Base-by-base conservation (phyloP, 2,329 filamentous ascomycete species). In the Cercospora sp. region DNA sequence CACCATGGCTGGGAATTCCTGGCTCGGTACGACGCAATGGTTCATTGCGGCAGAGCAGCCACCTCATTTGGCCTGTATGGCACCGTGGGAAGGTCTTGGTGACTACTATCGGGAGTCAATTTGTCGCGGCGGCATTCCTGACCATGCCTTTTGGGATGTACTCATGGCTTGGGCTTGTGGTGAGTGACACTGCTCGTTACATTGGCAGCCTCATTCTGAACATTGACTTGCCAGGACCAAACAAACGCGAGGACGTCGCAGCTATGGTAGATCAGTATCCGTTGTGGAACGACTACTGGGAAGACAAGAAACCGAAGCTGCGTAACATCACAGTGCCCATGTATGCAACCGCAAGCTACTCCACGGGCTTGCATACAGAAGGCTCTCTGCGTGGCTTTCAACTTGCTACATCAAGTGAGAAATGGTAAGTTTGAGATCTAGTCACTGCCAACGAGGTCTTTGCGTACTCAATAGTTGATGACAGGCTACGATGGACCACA, bases 61-160 rank as follows among this genome's bases (percentile, higher is more conserved):
- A 7, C 82, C 81, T 0, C 77, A 75, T 5, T 73, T 83, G 12
- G 78, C 76, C n/a, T 76, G 77, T 0, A 81, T 84, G 58, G 81
- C 80, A 1, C 84, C 75, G 48, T 81, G 80, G 81, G 83, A 85
- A 70, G 82, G 79, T 12, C 77, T 73, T 18, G 77, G 77, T 0
- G 83, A 84, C 67, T 66, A 82, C 1, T 83, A 81, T 66, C 78
- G 82, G 0, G 67, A 73, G 53, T 10, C 30, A 1, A 9, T 45
- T 20, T 23, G n/a, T 31, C 30, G 63, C 7, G 55, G 63, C 10
- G 63, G 63, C 3, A 60, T 60, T 13, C 20, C 30, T 31, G 42
- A 31, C 0, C 13, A 18, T 13, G 28, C 20, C 16, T 60, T 65
- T 20, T 55, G 8, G 13, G 30, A 20, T 58, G 18, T 23, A 26